A percentile compares a stretch with the other conserved stretches of the same genome.
phyloP scores from a whole-genome alignment of 345 rosid species.

The Aquilaria yunnanensis region DNA sequence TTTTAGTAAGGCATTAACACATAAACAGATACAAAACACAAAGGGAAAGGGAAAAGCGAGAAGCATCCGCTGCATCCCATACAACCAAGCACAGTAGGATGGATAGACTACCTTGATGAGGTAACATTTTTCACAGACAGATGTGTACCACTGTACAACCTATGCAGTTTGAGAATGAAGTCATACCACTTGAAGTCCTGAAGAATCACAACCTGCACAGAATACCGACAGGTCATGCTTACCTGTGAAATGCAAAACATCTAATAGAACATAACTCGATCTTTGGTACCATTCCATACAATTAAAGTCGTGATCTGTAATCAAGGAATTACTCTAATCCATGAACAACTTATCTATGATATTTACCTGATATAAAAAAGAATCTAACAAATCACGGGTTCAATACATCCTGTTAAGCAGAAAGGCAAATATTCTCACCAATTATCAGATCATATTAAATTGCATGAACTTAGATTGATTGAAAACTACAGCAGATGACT shows the following conservation, averaged over 20 bases:
- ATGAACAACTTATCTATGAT: no score
- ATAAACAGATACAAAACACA: background rate
- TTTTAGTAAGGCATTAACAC: no score
- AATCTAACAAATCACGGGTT: background rate
- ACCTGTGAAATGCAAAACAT: no score
- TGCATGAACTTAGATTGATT: no score
- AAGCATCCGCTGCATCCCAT: background rate
- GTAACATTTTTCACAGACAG: conserved; percentile 60
- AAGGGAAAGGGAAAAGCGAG: background rate
- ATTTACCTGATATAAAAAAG: no score
- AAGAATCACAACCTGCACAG: conserved; percentile 76
- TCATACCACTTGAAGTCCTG: conserved; percentile 94
- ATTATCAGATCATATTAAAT: background rate
- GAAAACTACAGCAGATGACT: no score
- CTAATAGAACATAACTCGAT: no score
- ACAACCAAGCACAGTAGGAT: conserved; percentile 6
- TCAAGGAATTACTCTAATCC: no score
- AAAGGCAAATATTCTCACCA: no score
- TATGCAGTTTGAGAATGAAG: conserved; percentile 68
- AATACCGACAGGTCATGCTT: background rate
- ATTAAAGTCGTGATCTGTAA: no score
- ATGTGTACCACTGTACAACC: conserved; percentile 85
- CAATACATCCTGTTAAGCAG: background rate
- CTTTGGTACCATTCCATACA: no score
- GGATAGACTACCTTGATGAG: conserved; percentile 51